phyloP scores from a whole-genome alignment of 495 filamentous ascomycete genomes.

The Neurospora tetrasperma region DNA sequence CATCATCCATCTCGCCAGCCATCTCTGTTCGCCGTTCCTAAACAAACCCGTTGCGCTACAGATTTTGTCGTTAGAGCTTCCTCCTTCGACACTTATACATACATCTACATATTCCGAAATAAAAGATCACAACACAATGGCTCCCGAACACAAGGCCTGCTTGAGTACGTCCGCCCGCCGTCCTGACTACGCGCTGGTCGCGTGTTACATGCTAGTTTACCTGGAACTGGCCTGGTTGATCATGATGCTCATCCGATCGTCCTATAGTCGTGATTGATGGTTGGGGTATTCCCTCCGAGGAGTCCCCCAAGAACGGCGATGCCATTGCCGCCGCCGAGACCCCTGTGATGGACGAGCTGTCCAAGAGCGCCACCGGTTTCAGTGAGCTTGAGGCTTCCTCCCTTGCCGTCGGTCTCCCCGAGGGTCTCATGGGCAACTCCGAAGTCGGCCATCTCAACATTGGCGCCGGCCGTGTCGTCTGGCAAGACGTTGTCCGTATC shows the following conservation, averaged over 20 bases:
- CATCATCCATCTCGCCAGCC: not conserved
- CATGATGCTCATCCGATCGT: slow-evolving; percentile 33
- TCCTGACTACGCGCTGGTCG: slow-evolving; percentile 35
- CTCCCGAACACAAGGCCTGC: slow-evolving; percentile 84
- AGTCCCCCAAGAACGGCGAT: slow-evolving; percentile 76
- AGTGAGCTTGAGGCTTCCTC: slow-evolving; percentile 89
- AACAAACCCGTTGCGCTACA: not conserved
- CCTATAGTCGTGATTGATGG: slow-evolving; percentile 86
- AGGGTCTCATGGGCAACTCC: slow-evolving; percentile 97
- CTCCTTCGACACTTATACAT: not conserved
- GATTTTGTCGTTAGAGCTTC: not conserved
- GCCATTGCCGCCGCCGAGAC: slow-evolving; percentile 89
- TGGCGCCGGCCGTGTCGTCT: slow-evolving; percentile 93
- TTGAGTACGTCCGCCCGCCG: slow-evolving; percentile 55
- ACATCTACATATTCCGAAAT: not conserved
- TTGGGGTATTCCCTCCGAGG: slow-evolving; percentile 79
- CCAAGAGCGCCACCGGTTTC: slow-evolving; percentile 29
- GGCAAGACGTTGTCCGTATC: slow-evolving; percentile 98
- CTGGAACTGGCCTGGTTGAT: slow-evolving; percentile 46
- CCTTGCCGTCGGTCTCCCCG: slow-evolving; percentile 86
- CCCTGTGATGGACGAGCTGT: slow-evolving; percentile 48
- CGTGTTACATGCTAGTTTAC: slow-evolving; percentile 38
- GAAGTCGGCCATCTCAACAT: slow-evolving; percentile 99
- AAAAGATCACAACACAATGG: slow-evolving; percentile 45
- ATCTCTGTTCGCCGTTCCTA: not conserved